A percentile compares a stretch with the other conserved stretches of the same genome.
Conservation (phyloP, 2,329 filamentous ascomycete species). For the Colletotrichum sp. region DNA sequence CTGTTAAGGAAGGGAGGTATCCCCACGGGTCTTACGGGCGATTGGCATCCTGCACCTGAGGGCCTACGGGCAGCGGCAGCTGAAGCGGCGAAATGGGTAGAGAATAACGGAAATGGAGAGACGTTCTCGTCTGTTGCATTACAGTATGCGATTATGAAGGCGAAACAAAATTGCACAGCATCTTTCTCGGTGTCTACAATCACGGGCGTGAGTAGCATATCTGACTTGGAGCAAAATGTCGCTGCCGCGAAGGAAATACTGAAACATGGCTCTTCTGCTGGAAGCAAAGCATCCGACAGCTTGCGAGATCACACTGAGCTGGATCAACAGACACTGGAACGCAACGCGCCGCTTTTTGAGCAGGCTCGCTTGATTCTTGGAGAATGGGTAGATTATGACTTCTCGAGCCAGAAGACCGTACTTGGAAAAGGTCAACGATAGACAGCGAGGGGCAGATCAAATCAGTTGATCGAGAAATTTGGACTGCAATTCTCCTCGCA, state of each 20-base stretch:
- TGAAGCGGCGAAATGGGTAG: neutral
- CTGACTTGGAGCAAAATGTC: neutral
- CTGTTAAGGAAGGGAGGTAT: neutral
- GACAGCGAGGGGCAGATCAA: neutral
- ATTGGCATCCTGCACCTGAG: neutral
- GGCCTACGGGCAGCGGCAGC: neutral
- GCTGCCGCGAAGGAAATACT: neutral
- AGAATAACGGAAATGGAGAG: neutral
- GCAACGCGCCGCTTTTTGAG: neutral
- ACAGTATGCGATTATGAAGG: neutral
- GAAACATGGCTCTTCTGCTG: neutral
- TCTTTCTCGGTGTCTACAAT: neutral
- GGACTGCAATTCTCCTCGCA: neutral
- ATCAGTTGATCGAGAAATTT: neutral
- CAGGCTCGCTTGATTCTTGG: neutral
- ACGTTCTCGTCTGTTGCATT: neutral
- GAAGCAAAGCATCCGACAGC: neutral
- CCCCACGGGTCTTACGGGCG: neutral
- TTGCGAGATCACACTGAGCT: neutral
- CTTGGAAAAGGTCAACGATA: accelerated
- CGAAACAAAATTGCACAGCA: neutral
- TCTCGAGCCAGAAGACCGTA: neutral
- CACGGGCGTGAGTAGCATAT: neutral
- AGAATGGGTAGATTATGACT: neutral
- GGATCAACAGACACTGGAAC: neutral